Conservation (phyloP, 306 rosid genomes). For the Cicer bijugum region DNA sequence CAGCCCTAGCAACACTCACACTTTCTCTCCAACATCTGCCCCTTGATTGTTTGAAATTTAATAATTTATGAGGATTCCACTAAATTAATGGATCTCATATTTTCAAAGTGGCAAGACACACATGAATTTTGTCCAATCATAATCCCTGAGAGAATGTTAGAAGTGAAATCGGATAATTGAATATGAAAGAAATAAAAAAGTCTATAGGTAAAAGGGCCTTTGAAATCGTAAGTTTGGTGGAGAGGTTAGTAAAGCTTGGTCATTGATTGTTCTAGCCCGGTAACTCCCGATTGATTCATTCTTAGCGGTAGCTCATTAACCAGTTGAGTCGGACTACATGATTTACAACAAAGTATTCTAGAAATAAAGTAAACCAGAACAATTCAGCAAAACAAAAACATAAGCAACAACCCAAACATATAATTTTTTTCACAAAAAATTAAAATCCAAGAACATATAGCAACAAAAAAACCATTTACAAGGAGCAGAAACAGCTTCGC, state of each 20-base stretch:
- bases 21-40: not conserved
- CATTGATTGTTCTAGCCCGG: too few species aligned
- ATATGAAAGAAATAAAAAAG: constrained; percentile 3
- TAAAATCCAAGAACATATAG: not conserved
- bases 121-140: not conserved
- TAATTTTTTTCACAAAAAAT: not conserved
- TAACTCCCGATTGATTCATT: too few species aligned
- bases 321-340: too few species aligned
- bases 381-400: too few species aligned
- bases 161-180: constrained; percentile 6
- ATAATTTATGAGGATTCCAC: not conserved
- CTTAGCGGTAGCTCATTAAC: too few species aligned
- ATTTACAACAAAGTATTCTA: not conserved
- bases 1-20: not conserved
- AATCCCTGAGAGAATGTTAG: not conserved
- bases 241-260: too few species aligned
- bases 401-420: not conserved
- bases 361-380: constrained; percentile 15
- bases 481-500: not conserved
- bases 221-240: too few species aligned
- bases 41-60: not conserved
- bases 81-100: not conserved
- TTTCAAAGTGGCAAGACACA: not conserved
- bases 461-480: not conserved
- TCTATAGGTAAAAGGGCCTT: too few species aligned